A percentile compares a stretch with the other conserved stretches of the same genome.
Evolutionary conservation across 805 yeast genomes (phyloP).

Genomic region (Hanseniaspora lachancei): DNA sequence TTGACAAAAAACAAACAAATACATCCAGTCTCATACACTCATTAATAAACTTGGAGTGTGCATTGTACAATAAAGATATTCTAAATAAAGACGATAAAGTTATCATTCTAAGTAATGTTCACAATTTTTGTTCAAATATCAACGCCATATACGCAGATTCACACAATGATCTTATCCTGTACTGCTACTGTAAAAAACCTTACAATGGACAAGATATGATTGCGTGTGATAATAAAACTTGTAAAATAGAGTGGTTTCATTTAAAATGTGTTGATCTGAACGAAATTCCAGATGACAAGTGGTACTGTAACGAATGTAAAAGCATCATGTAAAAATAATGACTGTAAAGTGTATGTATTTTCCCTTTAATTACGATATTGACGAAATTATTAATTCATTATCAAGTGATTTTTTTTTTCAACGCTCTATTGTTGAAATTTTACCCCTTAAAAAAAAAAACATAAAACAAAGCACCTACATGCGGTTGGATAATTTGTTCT

Average conservation of each 20-base stretch:
- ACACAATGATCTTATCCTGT: conserved; percentile 18
- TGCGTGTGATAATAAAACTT: conserved; percentile 71
- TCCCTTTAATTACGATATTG: too few species aligned
- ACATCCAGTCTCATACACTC: not conserved
- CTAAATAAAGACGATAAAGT: not conserved
- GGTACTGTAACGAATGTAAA: conserved; percentile 41
- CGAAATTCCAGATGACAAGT: conserved; percentile 46
- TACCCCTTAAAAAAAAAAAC: too few species aligned
- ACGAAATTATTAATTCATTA: too few species aligned
- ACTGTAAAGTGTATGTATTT: too few species aligned
- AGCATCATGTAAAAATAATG: not conserved
- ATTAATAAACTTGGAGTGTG: not conserved
- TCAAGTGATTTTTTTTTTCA: too few species aligned
- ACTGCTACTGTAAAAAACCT: conserved; percentile 37
- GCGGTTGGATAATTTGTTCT: too few species aligned
- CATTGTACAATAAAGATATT: not conserved
- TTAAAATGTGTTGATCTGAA: conserved; percentile 60
- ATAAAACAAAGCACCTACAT: too few species aligned
- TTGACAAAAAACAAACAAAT: not conserved
- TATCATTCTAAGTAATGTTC: not conserved
- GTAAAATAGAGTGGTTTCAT: conserved; percentile 70
- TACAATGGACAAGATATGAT: conserved; percentile 63
- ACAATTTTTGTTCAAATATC: not conserved
- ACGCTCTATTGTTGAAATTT: too few species aligned
- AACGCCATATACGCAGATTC: not conserved